phyloP scores from a whole-genome alignment of 129 eudicot species.

The Deinandra increscens region DNA sequence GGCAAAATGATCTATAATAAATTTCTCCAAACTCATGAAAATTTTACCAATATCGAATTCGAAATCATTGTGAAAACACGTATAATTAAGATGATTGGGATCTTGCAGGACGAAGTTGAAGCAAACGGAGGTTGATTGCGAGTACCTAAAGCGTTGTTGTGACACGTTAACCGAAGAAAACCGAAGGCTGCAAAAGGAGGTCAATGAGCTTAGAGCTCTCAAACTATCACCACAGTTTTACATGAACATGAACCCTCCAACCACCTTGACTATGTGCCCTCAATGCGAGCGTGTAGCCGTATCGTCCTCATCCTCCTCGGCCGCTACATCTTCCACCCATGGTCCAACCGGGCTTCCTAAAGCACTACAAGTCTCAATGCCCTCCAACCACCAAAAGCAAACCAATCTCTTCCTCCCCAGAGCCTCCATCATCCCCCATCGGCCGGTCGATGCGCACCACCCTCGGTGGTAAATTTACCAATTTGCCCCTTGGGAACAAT shows the following conservation, averaged over 20 bases:
- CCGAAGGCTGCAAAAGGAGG: slow-evolving; percentile 68
- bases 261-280: slow-evolving; percentile 87
- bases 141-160: slow-evolving; percentile 61
- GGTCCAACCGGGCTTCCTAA: slow-evolving; percentile 28
- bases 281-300: slow-evolving; percentile 70
- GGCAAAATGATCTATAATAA: background rate
- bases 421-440: slow-evolving; percentile 48
- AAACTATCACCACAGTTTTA: slow-evolving; percentile 67
- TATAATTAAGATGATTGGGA: background rate
- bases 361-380: slow-evolving; percentile 24
- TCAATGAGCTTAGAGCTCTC: slow-evolving; percentile 60
- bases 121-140: slow-evolving; percentile 84
- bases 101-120: slow-evolving; percentile 71
- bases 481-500: background rate
- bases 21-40: too few species aligned
- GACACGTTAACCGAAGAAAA: slow-evolving; percentile 67
- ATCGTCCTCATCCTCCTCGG: slow-evolving; percentile 41
- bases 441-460: slow-evolving; percentile 40
- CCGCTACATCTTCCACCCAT: slow-evolving; percentile 27
- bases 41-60: background rate
- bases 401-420: slow-evolving; percentile 46
- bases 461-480: slow-evolving; percentile 34
- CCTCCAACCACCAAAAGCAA: slow-evolving; percentile 36
- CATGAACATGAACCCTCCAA: slow-evolving; percentile 79
- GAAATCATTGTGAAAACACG: too few species aligned